These are phyloP conservation scores for Skeletonema marinoi DNA, from an alignment of 108 stramenopile species.

Conservation along the genomic window DNA sequence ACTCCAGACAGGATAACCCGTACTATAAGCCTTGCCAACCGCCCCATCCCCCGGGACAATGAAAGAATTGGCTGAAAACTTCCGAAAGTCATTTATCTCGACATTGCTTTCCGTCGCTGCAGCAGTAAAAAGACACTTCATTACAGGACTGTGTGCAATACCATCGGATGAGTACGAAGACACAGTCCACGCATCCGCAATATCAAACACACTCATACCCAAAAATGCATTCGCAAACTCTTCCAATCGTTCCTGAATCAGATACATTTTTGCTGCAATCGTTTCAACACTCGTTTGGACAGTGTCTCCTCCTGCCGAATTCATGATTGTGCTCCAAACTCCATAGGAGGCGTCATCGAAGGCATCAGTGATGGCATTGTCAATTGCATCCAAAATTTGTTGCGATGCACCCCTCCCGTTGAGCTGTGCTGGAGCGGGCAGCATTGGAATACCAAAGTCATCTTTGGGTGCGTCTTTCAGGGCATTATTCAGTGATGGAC, in stretches of 20 bases:
- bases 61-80: slow-evolving; percentile 44
- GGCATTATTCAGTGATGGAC: slow-evolving; percentile 57
- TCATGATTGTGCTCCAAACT: slow-evolving; percentile 89
- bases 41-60: slow-evolving; percentile 83
- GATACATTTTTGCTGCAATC: slow-evolving; percentile 29
- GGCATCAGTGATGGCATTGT: slow-evolving; percentile 38
- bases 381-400: slow-evolving; percentile 6
- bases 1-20: slow-evolving; percentile 91
- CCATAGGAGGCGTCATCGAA: slow-evolving; percentile 91
- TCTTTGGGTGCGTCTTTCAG: slow-evolving; percentile 71
- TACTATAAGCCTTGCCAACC: slow-evolving; percentile 78
- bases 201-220: slow-evolving; percentile 94
- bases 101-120: slow-evolving; percentile 58
- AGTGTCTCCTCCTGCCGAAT: slow-evolving; percentile 41
- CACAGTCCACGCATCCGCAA: slow-evolving; percentile 91
- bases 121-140: slow-evolving; percentile 64
- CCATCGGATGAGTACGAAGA: slow-evolving; percentile 13
- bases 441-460: slow-evolving; percentile 86
- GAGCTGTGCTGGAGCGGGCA: slow-evolving; percentile 59
- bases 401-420: slow-evolving; percentile 13
- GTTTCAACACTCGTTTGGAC: slow-evolving; percentile 22
- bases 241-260: slow-evolving; percentile 74
- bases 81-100: slow-evolving; percentile 56
- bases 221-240: slow-evolving; percentile 93
- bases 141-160: background rate